phyloP scores from a whole-genome alignment of 768 basidiomycete species.

The Erythrobasidium yunnanense region DNA sequence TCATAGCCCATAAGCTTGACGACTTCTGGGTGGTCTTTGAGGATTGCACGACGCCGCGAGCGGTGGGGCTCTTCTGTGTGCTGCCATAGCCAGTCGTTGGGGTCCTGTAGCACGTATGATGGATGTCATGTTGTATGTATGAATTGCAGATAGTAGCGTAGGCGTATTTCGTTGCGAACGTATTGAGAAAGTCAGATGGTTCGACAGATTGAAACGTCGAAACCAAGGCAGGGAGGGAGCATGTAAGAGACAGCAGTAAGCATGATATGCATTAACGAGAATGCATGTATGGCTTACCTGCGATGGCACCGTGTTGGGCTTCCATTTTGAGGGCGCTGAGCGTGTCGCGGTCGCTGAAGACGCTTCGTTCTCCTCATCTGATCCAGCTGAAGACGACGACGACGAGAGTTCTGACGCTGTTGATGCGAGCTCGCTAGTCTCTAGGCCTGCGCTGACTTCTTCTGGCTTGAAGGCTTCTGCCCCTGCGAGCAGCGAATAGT shows the following conservation, averaged over 20 bases:
- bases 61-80: slow-evolving; percentile 98
- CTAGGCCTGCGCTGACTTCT: neutral
- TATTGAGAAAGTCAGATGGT: too few relatives aligned
- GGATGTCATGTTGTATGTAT: too few relatives aligned
- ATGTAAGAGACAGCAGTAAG: too few relatives aligned
- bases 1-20: slow-evolving; percentile 94
- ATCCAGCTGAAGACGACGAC: neutral
- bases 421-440: neutral
- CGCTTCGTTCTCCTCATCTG: slow-evolving; percentile 19
- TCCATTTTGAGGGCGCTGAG: too few relatives aligned
- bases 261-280: too few relatives aligned
- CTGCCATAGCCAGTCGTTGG: slow-evolving; percentile 83
- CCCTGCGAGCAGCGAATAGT: slow-evolving; percentile 25
- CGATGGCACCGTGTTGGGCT: too few relatives aligned
- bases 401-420: neutral
- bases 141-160: too few relatives aligned
- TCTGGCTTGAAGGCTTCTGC: slow-evolving; percentile 12
- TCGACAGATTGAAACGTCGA: too few relatives aligned
- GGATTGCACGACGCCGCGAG: slow-evolving; percentile 68
- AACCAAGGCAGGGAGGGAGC: neutral
- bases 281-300: too few relatives aligned
- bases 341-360: neutral
- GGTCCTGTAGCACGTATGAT: slow-evolving; percentile 50
- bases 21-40: slow-evolving; percentile 94
- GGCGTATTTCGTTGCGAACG: neutral